phyloP scores from a whole-genome alignment of 83 land plant genomes.

The Larix sibirica region DNA sequence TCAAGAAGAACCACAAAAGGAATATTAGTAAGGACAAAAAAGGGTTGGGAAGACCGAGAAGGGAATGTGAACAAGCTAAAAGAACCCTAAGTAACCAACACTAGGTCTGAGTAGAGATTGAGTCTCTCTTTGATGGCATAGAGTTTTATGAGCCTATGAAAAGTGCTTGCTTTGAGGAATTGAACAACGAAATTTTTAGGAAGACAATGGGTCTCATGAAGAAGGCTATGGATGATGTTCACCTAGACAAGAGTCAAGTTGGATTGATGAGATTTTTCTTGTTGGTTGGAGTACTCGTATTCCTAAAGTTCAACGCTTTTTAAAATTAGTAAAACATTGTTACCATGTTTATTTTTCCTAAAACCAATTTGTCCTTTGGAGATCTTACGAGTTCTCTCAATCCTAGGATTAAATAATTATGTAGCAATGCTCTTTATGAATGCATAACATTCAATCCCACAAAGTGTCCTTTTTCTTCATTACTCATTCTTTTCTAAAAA shows the following conservation, averaged over 20 bases:
- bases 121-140: constrained; percentile 70
- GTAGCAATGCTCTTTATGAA: too few species aligned
- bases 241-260: constrained; percentile 49
- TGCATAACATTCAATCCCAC: too few species aligned
- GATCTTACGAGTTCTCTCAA: too few species aligned
- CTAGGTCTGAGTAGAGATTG: constrained; percentile 78
- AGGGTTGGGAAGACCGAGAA: constrained; percentile 68
- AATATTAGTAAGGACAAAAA: constrained; percentile 78
- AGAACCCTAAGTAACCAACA: constrained; percentile 78
- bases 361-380: too few species aligned
- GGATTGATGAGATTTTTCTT: constrained; percentile 80
- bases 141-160: constrained; percentile 85
- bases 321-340: too few species aligned
- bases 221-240: constrained; percentile 85
- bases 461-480: too few species aligned
- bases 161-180: constrained; percentile 81
- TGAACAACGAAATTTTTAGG: constrained; percentile 77
- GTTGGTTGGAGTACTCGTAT: constrained; percentile 95
- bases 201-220: constrained; percentile 89
- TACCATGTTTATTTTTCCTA: neutral
- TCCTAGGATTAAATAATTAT: too few species aligned
- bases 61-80: constrained; percentile 72
- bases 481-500: too few species aligned
- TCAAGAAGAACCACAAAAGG: constrained; percentile 73
- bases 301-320: constrained; percentile 64